Conservation (phyloP, 2,329 filamentous ascomycete genomes). For the Fusarium odoratissimum region DNA sequence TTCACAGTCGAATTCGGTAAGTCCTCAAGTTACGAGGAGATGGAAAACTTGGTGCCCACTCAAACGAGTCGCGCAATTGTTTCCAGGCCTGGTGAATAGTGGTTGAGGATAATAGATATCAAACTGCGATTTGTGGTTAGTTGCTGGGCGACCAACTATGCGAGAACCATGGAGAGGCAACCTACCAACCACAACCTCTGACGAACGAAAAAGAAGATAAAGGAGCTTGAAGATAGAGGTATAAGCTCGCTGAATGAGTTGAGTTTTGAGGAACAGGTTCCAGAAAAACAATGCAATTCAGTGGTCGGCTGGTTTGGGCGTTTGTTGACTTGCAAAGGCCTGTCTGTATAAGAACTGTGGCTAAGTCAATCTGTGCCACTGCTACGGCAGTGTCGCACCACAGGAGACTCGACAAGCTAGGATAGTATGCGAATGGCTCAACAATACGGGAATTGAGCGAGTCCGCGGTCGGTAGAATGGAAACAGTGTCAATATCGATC, state of each 20-base stretch:
- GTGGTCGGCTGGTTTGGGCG: background rate
- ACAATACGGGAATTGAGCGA: background rate
- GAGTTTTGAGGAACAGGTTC: background rate
- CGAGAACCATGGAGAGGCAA: background rate
- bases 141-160: conserved; percentile 33
- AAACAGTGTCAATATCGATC: background rate
- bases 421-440: background rate
- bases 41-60: background rate
- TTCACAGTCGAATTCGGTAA: conserved; percentile 9
- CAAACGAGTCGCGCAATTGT: conserved; percentile 6
- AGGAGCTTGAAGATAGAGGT: background rate
- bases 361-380: background rate
- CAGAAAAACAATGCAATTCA: background rate
- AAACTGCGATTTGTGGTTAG: conserved; percentile 15
- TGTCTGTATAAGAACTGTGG: background rate
- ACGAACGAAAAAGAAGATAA: background rate
- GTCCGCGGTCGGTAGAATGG: background rate
- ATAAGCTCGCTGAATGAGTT: background rate
- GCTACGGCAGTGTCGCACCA: background rate
- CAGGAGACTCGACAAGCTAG: background rate
- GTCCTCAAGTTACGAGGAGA: background rate
- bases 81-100: background rate
- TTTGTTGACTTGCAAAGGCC: conserved; percentile 27
- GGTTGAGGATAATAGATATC: background rate
- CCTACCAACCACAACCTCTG: background rate